These are phyloP conservation scores for Bromus sterilis DNA, from an alignment of 176 grass and related monocot species.

Conservation along the genomic window DNA sequence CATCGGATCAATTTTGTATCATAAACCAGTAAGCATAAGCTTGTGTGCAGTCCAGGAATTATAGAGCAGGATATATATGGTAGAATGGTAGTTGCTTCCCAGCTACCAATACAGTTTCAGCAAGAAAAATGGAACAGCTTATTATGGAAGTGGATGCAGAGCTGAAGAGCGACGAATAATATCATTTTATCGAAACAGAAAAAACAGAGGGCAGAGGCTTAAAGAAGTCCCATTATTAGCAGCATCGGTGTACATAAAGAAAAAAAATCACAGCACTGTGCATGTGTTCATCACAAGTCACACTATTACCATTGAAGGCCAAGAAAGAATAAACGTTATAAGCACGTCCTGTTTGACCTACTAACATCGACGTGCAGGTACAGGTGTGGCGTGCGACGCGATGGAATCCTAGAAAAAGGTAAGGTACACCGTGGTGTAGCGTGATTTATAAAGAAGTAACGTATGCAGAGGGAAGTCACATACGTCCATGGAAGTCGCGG, in stretches of 20 bases:
- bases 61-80: background rate
- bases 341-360: background rate
- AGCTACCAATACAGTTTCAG: background rate
- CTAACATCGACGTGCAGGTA: background rate
- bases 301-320: background rate
- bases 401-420: no score
- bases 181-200: background rate
- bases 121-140: background rate
- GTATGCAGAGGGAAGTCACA: background rate
- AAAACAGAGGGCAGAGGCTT: background rate
- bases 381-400: background rate
- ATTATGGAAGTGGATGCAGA: background rate
- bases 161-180: background rate
- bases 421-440: no score
- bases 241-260: no score
- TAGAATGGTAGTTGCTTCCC: background rate
- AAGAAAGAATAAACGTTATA: background rate
- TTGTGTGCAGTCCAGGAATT: background rate
- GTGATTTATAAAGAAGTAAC: background rate
- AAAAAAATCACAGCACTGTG: no score
- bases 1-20: background rate
- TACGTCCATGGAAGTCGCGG: constrained; percentile 19
- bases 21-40: background rate
- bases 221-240: no score
- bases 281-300: no score